Evolutionary conservation across 2,329 filamentous ascomycete species (phyloP).

Genomic region (Paraphaeosphaeria minitans): DNA sequence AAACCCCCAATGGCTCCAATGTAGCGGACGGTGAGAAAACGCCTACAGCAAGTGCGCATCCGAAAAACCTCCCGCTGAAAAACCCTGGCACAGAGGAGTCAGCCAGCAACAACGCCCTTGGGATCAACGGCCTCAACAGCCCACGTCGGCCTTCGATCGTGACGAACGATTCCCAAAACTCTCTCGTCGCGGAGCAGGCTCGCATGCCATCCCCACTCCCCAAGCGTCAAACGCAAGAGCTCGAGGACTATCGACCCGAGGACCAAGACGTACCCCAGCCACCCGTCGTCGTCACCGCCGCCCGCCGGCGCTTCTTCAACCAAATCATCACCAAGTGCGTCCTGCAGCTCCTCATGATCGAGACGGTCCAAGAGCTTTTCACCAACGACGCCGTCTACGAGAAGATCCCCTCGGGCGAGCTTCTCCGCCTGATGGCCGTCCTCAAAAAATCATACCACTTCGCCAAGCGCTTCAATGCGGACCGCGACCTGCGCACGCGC

Average conservation of each 20-base stretch:
- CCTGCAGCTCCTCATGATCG: slow-evolving; percentile 96
- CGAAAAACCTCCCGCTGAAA: slow-evolving; percentile 42
- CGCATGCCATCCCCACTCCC: slow-evolving; percentile 41
- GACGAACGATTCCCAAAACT: slow-evolving; percentile 32
- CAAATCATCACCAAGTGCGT: slow-evolving; percentile 99
- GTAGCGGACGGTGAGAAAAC: slow-evolving; percentile 53
- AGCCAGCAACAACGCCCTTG: slow-evolving; percentile 48
- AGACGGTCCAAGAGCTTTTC: slow-evolving; percentile 98
- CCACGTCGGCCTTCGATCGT: slow-evolving; percentile 39
- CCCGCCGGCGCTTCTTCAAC: slow-evolving; percentile 95
- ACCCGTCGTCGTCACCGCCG: slow-evolving; percentile 88
- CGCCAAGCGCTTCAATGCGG: slow-evolving; percentile 95
- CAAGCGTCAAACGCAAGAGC: slow-evolving; percentile 49
- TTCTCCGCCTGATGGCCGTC: slow-evolving; percentile 89
- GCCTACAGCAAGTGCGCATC: slow-evolving; percentile 36
- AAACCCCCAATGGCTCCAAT: slow-evolving; percentile 47
- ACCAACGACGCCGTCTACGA: slow-evolving; percentile 94
- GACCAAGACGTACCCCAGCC: slow-evolving; percentile 74
- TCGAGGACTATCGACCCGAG: slow-evolving; percentile 88
- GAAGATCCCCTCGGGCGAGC: slow-evolving; percentile 86
- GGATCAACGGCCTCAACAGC: slow-evolving; percentile 49
- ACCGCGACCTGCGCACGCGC: slow-evolving; percentile 92
- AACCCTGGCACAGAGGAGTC: slow-evolving; percentile 33
- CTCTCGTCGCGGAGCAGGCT: slow-evolving; percentile 24
- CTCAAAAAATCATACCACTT: slow-evolving; percentile 97